Base-by-base conservation (phyloP, 2,329 filamentous ascomycete species). In the Chaetomium strumarium region DNA sequence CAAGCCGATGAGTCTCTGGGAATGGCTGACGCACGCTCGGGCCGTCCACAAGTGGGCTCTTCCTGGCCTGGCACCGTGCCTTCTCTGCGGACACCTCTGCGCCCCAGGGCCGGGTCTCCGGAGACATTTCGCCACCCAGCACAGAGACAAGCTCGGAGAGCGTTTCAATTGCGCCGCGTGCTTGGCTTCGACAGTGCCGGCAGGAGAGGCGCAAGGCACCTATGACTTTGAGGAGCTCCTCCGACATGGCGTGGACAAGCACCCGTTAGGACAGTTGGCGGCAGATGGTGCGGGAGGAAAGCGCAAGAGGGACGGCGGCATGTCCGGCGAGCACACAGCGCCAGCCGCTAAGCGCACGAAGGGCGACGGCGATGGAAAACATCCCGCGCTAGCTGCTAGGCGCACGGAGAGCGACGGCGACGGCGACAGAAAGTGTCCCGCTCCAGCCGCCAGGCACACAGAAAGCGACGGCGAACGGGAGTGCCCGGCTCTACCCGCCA, bases 151-250 rank as follows among this genome's bases (percentile, higher is more conserved):
- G 12, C 19, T n/a, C 24, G 52, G 42, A 31, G 24, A 50, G 42
- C 14, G 14, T n/a, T 24, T 38, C 41, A 46, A 54, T 42, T 38
- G 38, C 52, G 47, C 41, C 38, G 47, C 31, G 39, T 39, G 30
- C 42, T 5, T 50, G 42, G 42, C 38, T 50, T 54, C 52, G 16
- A 29, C 46, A 50, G 50, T 41, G 31, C 52, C 31, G 38, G 46
- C 38, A 46, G 46, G 37, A 47, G 43, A 46, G 47, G 31, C 41
- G 38, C 37, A 34, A 46, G 42, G 42, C 17, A 50, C n/a, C n/a
- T n/a, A n/a, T n/a, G n/a, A n/a, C n/a, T n/a, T 31, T 54, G 30
- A 50, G 52, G 52, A 54, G 37, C 52, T 54, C 36, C 52, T 50
- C 52, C 42, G 43, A 20, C 47, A 50, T 50, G 36, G n/a, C 37